Evolutionary conservation across 352 stramenopile genomes (phyloP).

Genomic region (Poterioochromonas sp.): DNA sequence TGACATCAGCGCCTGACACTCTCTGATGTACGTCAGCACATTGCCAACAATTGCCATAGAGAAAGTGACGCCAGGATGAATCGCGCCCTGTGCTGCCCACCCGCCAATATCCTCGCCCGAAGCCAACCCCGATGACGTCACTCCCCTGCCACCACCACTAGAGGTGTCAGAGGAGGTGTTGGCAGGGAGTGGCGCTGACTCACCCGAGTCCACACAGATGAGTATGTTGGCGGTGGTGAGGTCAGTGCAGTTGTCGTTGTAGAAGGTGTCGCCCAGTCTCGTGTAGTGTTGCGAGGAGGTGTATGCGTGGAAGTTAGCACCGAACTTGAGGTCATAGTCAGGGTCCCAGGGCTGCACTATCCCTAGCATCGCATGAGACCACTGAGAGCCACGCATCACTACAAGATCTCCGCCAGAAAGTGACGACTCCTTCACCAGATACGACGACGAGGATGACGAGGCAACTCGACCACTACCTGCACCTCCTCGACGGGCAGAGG

Average conservation of each 20-base stretch:
- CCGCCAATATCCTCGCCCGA: background rate
- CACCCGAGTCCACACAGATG: background rate
- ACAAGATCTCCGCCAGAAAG: conserved; percentile 10
- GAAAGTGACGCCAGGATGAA: background rate
- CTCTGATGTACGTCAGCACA: background rate
- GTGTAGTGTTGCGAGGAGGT: background rate
- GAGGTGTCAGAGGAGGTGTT: background rate
- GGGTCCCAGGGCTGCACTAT: conserved; percentile 25
- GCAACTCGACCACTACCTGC: too few relatives aligned
- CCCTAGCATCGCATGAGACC: background rate
- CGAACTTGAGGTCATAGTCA: conserved; percentile 25
- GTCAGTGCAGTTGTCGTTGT: too few relatives aligned
- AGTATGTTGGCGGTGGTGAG: background rate
- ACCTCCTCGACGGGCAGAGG: background rate
- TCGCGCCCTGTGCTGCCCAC: background rate
- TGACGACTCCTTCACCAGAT: background rate
- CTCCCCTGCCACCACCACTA: background rate
- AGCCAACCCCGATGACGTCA: too few relatives aligned
- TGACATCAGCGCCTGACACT: conserved; percentile 26
- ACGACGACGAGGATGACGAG: background rate
- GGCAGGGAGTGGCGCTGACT: background rate
- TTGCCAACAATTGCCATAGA: conserved; percentile 10
- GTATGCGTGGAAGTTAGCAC: background rate
- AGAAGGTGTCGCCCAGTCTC: too few relatives aligned
- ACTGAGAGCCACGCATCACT: background rate